Conservation (phyloP, 1,284 basidiomycete species). For the Stygiomarasmius scandens region DNA sequence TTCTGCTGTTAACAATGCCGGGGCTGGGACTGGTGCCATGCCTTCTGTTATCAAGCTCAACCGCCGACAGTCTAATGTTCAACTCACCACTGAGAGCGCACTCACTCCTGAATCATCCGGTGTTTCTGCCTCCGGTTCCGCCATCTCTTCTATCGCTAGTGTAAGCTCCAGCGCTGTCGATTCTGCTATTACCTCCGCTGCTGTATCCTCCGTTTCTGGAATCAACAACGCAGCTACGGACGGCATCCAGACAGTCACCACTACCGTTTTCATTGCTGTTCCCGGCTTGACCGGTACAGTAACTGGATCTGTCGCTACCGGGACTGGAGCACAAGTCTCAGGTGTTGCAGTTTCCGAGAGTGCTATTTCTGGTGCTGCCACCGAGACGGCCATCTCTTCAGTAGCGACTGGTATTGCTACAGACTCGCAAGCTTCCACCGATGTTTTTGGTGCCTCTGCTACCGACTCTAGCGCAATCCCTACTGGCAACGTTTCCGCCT, state of each 20-base stretch:
- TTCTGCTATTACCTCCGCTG: not conserved
- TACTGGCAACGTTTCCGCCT: not conserved
- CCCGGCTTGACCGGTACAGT: constrained; percentile 2
- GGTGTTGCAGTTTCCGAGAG: not conserved
- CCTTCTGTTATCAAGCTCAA: not conserved
- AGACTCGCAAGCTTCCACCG: not conserved
- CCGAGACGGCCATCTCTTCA: not conserved
- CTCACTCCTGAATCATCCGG: not conserved
- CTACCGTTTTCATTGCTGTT: constrained; percentile 11
- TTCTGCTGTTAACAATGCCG: not conserved
- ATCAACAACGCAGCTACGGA: constrained; percentile 1
- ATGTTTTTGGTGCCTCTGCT: not conserved
- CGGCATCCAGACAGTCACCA: constrained; percentile 6
- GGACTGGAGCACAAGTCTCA: not conserved
- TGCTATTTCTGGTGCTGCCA: not conserved
- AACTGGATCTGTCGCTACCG: constrained; percentile 1
- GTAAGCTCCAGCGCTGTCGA: not conserved
- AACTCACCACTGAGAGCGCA: not conserved
- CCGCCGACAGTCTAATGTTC: not conserved
- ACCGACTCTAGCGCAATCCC: not conserved
- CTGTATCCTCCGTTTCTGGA: not conserved
- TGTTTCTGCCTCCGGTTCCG: not conserved
- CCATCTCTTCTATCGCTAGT: not conserved
- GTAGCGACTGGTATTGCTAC: not conserved
- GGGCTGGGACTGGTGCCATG: not conserved